Base-by-base conservation (phyloP, 2,329 filamentous ascomycete species). In the Pezicula rhizophila region DNA sequence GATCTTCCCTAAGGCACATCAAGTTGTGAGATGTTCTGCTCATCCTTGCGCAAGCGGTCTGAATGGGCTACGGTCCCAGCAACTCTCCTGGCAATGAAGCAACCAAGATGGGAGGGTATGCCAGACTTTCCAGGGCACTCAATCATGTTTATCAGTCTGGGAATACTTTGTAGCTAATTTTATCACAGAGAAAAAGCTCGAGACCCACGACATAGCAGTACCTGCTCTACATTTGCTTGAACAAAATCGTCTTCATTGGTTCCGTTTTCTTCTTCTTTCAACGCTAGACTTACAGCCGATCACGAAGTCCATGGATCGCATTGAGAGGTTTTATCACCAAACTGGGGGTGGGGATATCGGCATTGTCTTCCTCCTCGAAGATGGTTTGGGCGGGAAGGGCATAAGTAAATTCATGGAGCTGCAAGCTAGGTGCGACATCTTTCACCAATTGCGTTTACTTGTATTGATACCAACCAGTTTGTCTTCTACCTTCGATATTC, bases 281-380 rank as follows among this genome's bases (percentile, higher is more conserved):
- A 23, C 61, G 4, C 23, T 45, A 7, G 62, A 65, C 43, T 28
- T 61, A 3, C 42, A 55, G 37, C n/a, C 38, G 31, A 31, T 42
- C 5, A 18, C 15, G 8, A 35, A 47, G n/a, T 39, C 49, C 40
- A 52, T 61, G 50, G 42, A 51, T 33, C 57, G 62, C 5, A 60
- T 67, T 17, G 62, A 66, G 42, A 56, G 60, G 41, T 51, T 66
- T 3, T 61, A 60, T 41, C 53, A 63, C 46, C 57, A 61, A n/a
- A 56, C 50, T 20, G 64, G 61, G 10, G 62, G 59, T n/a, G 49
- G 49, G 7, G 48, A 61, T 37, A 51, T 64, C 23, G 63, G 61
- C 5, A 59, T 67, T 20, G 38, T 66, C 8, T 66, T 66, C 38
- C 52, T 67, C 6, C 51, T 67, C 4, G 53, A 57, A 28, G 59